Conservation (phyloP, 139 green algal genomes). For the Picochlorum sp. region DNA sequence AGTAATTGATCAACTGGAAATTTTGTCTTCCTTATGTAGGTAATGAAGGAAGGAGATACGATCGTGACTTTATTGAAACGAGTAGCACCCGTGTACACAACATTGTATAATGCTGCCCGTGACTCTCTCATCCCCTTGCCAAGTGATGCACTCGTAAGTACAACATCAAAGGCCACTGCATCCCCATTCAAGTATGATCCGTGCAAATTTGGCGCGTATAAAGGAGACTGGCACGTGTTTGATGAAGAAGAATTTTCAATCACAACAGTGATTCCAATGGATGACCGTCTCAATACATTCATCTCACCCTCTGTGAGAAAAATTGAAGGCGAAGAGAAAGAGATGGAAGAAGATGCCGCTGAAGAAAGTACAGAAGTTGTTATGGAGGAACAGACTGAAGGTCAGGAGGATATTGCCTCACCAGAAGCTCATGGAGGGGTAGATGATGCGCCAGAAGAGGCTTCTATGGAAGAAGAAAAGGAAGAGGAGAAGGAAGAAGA, state of each 20-base stretch:
- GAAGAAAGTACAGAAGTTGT: conserved; percentile 1
- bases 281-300: conserved; percentile 5
- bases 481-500: not conserved
- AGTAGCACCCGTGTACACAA: conserved; percentile 28
- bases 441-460: not conserved
- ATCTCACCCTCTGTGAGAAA: not conserved
- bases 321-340: not conserved
- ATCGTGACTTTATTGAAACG: conserved; percentile 17
- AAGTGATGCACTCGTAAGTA: conserved; percentile 2
- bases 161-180: not conserved
- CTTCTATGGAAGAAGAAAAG: not conserved
- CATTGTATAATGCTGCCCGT: conserved; percentile 23
- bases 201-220: not conserved
- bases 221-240: conserved; percentile 10
- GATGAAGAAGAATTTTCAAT: conserved; percentile 10
- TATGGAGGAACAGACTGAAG: not conserved
- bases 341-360: not conserved
- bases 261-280: not conserved
- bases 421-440: not conserved
- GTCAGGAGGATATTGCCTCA: not conserved
- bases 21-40: not conserved
- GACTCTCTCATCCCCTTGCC: conserved; percentile 10
- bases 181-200: conserved; percentile 5
- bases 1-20: not conserved
- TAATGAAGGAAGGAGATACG: conserved; percentile 7